Base-by-base conservation (phyloP, 805 yeast species). In the Priceomyces melissophilus region DNA sequence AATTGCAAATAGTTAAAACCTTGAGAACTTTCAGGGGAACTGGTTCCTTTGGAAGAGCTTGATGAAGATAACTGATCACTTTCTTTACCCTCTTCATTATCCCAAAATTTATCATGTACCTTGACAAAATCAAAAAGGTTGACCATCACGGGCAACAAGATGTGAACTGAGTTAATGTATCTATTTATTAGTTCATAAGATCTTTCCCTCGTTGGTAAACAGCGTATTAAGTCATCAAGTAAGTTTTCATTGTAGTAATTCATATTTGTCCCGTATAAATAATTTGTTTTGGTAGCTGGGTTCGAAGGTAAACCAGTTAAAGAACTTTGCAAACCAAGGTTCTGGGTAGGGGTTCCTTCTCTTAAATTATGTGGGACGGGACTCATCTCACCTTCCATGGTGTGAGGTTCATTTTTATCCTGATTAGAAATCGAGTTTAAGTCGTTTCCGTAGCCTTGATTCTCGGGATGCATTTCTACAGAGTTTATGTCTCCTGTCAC, bases 51-150 rank as follows among this genome's bases (percentile, higher is more conserved):
- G 15, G 29, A 32, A 5, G 40, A 27, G n/a, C 32, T 32, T 10
- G 39, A 32, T 10, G 16, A 30, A 17, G 35, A 29, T n/a, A 14
- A 16, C n/a, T 35, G 16, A 30, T 16, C 14, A 6, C 29, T 30
- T 17, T 11, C 20, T 20, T 28, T 38, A 17, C 31, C 31, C 11
- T 39, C 15, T 5, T 31, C 26, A 11, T 48, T 46, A 14, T 63
- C 63, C 83, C 83, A 78, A 47, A 67, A 79, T 12, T 54, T 53
- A 26, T 74, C 77, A 52, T 78, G 82, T 33, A 69, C 70, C 17
- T 54, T 53, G 3, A 65, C 42, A 45, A 78, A 74, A 25, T 68
- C 74, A 13, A 58, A 53, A 23, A 76, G 48, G 46, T 78, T 79
- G 28, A 66, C 60, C 41, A 79, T 43, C 3, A 79, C 56, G 0